These are phyloP conservation scores for Phaseolus coccineus DNA, from an alignment of 331 rosid genomes.

Conservation along the genomic window DNA sequence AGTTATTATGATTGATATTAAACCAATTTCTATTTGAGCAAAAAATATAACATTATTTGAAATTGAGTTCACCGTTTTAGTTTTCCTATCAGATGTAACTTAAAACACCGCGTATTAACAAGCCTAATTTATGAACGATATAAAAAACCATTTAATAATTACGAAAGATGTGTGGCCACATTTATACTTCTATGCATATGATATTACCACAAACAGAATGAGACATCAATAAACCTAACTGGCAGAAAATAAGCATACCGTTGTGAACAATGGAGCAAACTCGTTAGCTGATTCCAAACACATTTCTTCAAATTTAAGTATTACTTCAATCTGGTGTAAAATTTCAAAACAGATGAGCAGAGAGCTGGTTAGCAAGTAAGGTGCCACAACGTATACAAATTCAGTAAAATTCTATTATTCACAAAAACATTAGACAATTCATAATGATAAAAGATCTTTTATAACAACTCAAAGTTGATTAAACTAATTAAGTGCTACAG, in stretches of 20 bases:
- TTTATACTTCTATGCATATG: slow-evolving; percentile 20
- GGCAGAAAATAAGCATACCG: slow-evolving; percentile 56
- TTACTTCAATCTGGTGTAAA: slow-evolving; percentile 81
- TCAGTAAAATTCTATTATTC: slow-evolving; percentile 2
- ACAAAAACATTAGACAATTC: neutral
- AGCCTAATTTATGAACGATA: neutral
- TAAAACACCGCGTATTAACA: neutral
- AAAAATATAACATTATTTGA: neutral
- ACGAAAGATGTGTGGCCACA: neutral
- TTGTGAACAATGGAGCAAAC: slow-evolving; percentile 71
- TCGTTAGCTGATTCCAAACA: slow-evolving; percentile 91
- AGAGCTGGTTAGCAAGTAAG: slow-evolving; percentile 16
- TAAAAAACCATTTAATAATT: neutral
- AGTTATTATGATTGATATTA: slow-evolving; percentile 3
- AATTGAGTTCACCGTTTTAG: neutral
- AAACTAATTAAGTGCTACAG: neutral
- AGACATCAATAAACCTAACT: slow-evolving; percentile 21
- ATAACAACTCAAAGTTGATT: neutral
- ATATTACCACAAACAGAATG: slow-evolving; percentile 27
- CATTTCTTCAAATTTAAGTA: slow-evolving; percentile 91
- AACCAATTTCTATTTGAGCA: neutral
- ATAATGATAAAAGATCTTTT: neutral
- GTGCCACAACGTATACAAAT: neutral
- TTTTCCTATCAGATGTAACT: slow-evolving; percentile 14
- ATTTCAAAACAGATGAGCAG: slow-evolving; percentile 19